phyloP scores from a whole-genome alignment of 2,329 filamentous ascomycete species.

The Sordariomycetes sp. region DNA sequence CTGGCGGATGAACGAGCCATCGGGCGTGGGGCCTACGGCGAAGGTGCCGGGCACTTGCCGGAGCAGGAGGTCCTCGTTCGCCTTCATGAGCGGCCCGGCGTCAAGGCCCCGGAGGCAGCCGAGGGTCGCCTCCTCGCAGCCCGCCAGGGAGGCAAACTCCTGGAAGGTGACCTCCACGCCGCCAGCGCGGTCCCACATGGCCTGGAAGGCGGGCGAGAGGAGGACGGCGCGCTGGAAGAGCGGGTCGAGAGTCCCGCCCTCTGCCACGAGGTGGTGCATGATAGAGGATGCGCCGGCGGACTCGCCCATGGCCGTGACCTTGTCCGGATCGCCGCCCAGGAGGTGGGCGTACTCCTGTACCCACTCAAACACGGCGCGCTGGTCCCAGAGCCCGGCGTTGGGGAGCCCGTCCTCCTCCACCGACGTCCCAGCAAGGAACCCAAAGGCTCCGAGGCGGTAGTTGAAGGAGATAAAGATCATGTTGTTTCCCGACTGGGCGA shows the following conservation, averaged over 20 bases:
- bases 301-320: constrained; percentile 38
- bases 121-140: constrained; percentile 16
- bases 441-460: constrained; percentile 36
- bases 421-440: constrained; percentile 32
- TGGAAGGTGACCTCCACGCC: constrained; percentile 17
- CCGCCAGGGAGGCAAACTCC: constrained; percentile 18
- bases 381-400: constrained; percentile 31
- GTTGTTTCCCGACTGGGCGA: constrained; percentile 21
- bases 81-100: constrained; percentile 11
- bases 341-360: constrained; percentile 31
- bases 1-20: constrained; percentile 19
- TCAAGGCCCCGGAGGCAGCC: constrained; percentile 16
- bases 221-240: constrained; percentile 24
- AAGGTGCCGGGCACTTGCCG: constrained; percentile 16
- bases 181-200: constrained; percentile 20
- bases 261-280: constrained; percentile 34
- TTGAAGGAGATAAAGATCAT: constrained; percentile 35
- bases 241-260: constrained; percentile 29
- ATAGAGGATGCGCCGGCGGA: constrained; percentile 39
- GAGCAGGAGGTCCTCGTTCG: constrained; percentile 16
- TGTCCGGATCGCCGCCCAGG: constrained; percentile 32
- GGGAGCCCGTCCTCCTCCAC: constrained; percentile 29
- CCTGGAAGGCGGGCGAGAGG: constrained; percentile 22
- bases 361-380: constrained; percentile 35
- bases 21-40: constrained; percentile 19